Base-by-base conservation (phyloP, 2,329 filamentous ascomycete genomes). In the Fusarium verticillioides region DNA sequence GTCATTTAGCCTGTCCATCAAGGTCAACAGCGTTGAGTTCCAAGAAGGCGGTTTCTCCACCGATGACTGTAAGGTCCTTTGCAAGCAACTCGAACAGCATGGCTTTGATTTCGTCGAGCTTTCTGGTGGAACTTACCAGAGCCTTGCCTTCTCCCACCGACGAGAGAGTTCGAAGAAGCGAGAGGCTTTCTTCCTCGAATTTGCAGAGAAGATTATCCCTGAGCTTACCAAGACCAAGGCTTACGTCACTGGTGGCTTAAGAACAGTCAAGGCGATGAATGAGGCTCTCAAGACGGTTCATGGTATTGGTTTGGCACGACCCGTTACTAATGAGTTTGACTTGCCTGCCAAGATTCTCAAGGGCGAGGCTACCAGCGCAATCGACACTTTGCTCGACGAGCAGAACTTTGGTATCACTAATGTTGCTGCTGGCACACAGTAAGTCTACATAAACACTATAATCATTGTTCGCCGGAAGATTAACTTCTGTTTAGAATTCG, bases 151-250 rank as follows among this genome's bases (percentile, higher is more conserved):
- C 69, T 74, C 73, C 4, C 86, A 89, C 76, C 83, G 85, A 79
- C 82, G 84, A 54, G 88, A 90, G 47, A 86, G 83, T 21, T 90
- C 87, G 9, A 84, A 83, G 79, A 86, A 87, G 80, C 82, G 88
- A 9, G 88, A 90, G 75, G 85, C 87, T 4, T 90, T 89, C 83
- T 91, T 91, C 83, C 77, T 91, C 49, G 87, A 90, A 0, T 91
- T 91, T 63, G 89, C 89, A 0, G 85, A 90, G 65, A 75, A 79
- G 69, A 85, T 91, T 76, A 80, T 86, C 30, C 82, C 81, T 0
- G 73, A 75, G 40, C 74, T 85, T 10, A 82, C 69, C 2, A 85
- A 87, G 78, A 91, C 89, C 1, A 88, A 85, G 76, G 84, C 83
- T 1, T 91, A 89, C 72, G 82, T 91, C 43, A 91, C 88, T 0